These are phyloP conservation scores for Populus tomentosa DNA, from an alignment of 441 rosid genomes.

Conservation along the genomic window DNA sequence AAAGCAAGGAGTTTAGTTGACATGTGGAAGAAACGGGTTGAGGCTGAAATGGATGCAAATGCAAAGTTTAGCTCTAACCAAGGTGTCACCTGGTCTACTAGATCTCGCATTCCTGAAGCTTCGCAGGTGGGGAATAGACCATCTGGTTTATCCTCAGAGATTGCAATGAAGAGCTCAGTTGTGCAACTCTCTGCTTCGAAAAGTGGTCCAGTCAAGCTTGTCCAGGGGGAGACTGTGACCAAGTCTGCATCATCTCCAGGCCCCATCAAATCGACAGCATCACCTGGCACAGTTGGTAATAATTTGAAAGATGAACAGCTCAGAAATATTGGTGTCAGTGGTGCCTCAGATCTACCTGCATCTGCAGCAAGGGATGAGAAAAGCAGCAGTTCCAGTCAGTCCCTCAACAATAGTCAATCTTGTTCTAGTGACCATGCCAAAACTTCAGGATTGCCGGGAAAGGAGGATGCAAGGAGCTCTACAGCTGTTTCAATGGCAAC, in stretches of 20 bases:
- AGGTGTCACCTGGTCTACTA: slow-evolving; percentile 59
- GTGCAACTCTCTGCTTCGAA: slow-evolving; percentile 57
- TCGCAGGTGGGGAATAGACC: slow-evolving; percentile 57
- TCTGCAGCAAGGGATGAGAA: slow-evolving; percentile 48
- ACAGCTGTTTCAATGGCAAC: slow-evolving; percentile 44
- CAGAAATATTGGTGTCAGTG: slow-evolving; percentile 35
- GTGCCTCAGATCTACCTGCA: slow-evolving; percentile 38
- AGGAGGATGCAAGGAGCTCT: slow-evolving; percentile 64
- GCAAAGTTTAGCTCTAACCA: slow-evolving; percentile 61
- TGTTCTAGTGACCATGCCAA: slow-evolving; percentile 66
- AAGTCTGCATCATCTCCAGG: slow-evolving; percentile 59
- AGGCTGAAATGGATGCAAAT: slow-evolving; percentile 93
- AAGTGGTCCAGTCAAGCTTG: slow-evolving; percentile 49
- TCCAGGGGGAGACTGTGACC: slow-evolving; percentile 43
- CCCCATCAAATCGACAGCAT: slow-evolving; percentile 45
- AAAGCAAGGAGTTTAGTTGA: slow-evolving; percentile 94
- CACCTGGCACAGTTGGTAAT: slow-evolving; percentile 36
- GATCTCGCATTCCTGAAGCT: slow-evolving; percentile 53
- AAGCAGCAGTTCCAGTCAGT: slow-evolving; percentile 78
- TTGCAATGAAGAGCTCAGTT: slow-evolving; percentile 54
- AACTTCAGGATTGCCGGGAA: slow-evolving; percentile 41
- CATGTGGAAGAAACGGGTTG: slow-evolving; percentile 97
- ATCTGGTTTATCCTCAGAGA: slow-evolving; percentile 57
- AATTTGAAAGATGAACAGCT: slow-evolving; percentile 45
- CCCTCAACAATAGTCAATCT: slow-evolving; percentile 72